phyloP scores from a whole-genome alignment of 2,329 filamentous ascomycete genomes.

The Colletotrichum tropicale region DNA sequence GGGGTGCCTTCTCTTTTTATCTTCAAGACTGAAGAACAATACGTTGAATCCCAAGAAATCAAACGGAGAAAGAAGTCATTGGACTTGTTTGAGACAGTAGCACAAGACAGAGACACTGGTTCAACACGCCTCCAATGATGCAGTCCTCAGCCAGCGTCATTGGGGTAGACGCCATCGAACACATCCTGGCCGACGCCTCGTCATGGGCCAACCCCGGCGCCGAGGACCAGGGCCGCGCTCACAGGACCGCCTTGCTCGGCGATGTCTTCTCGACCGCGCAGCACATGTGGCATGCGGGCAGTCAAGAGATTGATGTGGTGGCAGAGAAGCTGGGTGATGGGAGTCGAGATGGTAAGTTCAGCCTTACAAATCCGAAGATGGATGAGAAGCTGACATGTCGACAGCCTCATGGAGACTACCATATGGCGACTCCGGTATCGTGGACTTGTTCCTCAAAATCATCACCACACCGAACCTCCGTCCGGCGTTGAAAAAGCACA shows the following conservation, averaged over 20 bases:
- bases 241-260: neutral
- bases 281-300: slow-evolving; percentile 43
- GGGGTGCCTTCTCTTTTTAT: neutral
- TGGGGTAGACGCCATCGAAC: neutral
- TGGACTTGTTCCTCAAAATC: slow-evolving; percentile 59
- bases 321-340: slow-evolving; percentile 60
- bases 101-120: neutral
- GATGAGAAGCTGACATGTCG: slow-evolving; percentile 16
- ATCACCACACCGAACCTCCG: slow-evolving; percentile 42
- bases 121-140: neutral
- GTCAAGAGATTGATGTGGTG: slow-evolving; percentile 46
- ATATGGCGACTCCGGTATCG: slow-evolving; percentile 61
- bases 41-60: neutral
- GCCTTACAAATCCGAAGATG: neutral
- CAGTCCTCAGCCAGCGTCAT: neutral
- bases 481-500: slow-evolving; percentile 54
- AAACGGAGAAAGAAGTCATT: neutral
- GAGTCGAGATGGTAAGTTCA: slow-evolving; percentile 58
- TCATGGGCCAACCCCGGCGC: neutral
- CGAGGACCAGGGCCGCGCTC: neutral
- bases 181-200: neutral
- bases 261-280: slow-evolving; percentile 42
- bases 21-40: neutral
- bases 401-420: slow-evolving; percentile 61
- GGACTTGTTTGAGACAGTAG: neutral